Evolutionary conservation across 1,139 yeast species (phyloP), one percentile per base, ranked within the genome.

Genomic region (Blastobotrys ciferrii): DNA sequence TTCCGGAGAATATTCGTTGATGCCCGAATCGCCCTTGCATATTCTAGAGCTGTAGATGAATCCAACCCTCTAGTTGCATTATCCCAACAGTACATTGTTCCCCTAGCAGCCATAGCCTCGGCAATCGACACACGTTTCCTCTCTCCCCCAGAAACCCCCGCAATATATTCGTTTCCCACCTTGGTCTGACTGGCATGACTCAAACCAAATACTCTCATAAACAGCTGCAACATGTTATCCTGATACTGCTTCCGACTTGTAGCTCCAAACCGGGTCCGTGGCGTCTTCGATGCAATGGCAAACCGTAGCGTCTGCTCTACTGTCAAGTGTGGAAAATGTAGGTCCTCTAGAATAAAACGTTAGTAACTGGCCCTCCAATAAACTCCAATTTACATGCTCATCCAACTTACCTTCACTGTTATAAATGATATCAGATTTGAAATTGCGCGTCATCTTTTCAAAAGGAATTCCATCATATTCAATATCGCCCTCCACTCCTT

Each of bases 51-150:
- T 28, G 86, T 81, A 9, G 86, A 78, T 15, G 87, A 80, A 68
- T 82, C 87, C 54, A 82, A 71, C 60, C 87, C 87, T 65, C 86
- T 73, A 7, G 87, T 82, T 14, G 86, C 81, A 59, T 82, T 82
- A 69, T 82, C 87, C 84, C 85, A 82, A 60, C 82, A 77, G 57
- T 78, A 78, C 42, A 82, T 65, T 5, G 78, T 69, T 32, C 79
- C 83, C 46, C 76, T 70, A 65, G 78, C 74, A 13, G 80, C 78
- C 59, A 77, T 67, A 7, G 82, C 82, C 43, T 80, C 85, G 13
- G 80, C 81, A 50, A 78, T 70, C 2, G 82, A 76, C 17, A 78
- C 82, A 64, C 83, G 71, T 63, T 78, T 78, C 51, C 82, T 68
- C 61, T 78, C 82, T 63, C 83, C 83, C 58, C 83, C 83, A 45